phyloP scores from a whole-genome alignment of 331 rosid genomes.

The Telfairia occidentalis region DNA sequence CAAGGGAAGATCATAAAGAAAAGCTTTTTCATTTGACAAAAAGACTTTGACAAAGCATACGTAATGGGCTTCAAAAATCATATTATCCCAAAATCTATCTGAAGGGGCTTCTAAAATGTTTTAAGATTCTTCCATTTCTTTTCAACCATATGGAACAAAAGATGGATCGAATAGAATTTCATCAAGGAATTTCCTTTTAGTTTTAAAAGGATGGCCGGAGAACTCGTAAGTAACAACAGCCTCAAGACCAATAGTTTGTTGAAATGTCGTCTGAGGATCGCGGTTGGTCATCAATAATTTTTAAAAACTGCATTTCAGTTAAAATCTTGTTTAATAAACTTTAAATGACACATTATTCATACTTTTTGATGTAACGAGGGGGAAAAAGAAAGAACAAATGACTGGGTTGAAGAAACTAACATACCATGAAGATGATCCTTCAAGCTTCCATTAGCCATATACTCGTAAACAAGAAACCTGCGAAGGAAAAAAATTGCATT shows the following conservation, averaged over 20 bases:
- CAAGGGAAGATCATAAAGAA: background rate
- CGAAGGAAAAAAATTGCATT: constrained; percentile 26
- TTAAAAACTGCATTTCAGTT: background rate
- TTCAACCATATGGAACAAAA: background rate
- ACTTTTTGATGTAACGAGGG: background rate
- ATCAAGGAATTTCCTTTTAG: background rate
- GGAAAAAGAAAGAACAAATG: background rate
- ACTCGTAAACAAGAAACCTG: constrained; percentile 93
- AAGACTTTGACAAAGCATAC: background rate
- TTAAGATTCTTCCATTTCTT: background rate
- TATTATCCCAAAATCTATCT: background rate
- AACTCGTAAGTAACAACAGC: background rate
- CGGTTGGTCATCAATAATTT: too few relatives aligned
- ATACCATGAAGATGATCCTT: constrained; percentile 97
- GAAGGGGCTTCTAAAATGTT: background rate
- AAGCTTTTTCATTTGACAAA: background rate
- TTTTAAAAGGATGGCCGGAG: background rate
- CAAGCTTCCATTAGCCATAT: constrained; percentile 97
- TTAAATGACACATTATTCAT: background rate
- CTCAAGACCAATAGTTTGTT: background rate
- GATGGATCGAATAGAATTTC: background rate
- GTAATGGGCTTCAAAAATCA: background rate
- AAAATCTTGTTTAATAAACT: background rate
- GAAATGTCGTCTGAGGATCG: background rate
- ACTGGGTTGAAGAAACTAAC: constrained; percentile 18